Conservation (phyloP, 495 filamentous ascomycete species). For the Platismatia glauca region DNA sequence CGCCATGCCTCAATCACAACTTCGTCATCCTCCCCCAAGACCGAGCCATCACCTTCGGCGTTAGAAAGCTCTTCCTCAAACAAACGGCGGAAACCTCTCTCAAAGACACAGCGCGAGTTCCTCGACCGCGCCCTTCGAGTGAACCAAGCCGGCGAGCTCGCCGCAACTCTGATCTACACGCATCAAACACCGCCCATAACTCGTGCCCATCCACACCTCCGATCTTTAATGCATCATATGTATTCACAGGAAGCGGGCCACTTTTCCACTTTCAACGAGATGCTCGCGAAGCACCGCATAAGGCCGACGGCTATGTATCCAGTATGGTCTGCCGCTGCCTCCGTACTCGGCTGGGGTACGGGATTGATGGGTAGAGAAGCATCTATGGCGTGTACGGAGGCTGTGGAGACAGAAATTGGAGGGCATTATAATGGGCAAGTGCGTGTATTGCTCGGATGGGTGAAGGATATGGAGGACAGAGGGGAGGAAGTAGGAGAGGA, state of each 20-base stretch:
- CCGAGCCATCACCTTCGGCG: conserved; percentile 3
- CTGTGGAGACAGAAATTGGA: conserved; percentile 96
- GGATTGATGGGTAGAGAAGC: conserved; percentile 86
- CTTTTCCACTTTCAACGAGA: conserved; percentile 71
- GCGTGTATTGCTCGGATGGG: conserved; percentile 67
- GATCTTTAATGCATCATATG: conserved; percentile 92
- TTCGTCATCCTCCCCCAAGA: conserved; percentile 14
- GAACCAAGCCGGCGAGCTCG: conserved; percentile 85
- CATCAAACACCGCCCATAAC: conserved; percentile 69
- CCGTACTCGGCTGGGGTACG: conserved; percentile 80
- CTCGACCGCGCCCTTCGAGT: conserved; percentile 78
- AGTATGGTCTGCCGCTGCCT: conserved; percentile 75
- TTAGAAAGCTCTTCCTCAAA: conserved; percentile 6
- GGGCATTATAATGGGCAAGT: conserved; percentile 94
- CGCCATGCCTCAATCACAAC: conserved; percentile 16
- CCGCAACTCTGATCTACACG: conserved; percentile 77
- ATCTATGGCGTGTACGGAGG: conserved; percentile 97
- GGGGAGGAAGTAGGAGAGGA: conserved; percentile 76
- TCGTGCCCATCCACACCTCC: conserved; percentile 72
- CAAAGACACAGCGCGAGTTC: conserved; percentile 59
- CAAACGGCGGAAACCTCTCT: conserved; percentile 55
- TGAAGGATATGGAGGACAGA: conserved; percentile 48
- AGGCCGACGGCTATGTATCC: conserved; percentile 93
- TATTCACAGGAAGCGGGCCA: conserved; percentile 91
- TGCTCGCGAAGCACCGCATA: conserved; percentile 79